Evolutionary conservation across 1,139 yeast species (phyloP).

Genomic region (Ogataea hybrid): DNA sequence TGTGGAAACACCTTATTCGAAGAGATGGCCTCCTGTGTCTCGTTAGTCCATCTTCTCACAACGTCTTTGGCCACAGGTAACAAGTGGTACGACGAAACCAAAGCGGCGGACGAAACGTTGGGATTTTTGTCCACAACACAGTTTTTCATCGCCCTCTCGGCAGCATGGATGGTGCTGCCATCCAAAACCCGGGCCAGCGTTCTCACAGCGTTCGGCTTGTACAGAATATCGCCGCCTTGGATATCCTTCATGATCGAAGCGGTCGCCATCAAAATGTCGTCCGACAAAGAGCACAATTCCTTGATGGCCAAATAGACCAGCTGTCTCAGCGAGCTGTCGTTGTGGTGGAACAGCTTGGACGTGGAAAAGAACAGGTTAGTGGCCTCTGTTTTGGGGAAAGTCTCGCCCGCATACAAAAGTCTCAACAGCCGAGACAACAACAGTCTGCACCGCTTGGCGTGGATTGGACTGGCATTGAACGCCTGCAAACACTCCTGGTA

Average conservation of each 20-base stretch:
- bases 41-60: conserved; percentile 90
- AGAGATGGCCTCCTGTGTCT: conserved; percentile 82
- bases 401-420: conserved; percentile 78
- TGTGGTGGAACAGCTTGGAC: conserved; percentile 92
- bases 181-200: conserved; percentile 89
- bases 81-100: conserved; percentile 85
- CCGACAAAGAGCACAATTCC: conserved; percentile 80
- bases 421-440: conserved; percentile 71
- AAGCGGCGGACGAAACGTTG: conserved; percentile 85
- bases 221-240: conserved; percentile 81
- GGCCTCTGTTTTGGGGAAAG: conserved; percentile 85
- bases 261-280: conserved; percentile 95
- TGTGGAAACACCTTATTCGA: conserved; percentile 68
- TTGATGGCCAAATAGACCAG: conserved; percentile 91
- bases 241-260: conserved; percentile 98
- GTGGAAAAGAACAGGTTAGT: conserved; percentile 91
- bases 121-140: conserved; percentile 93
- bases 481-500: conserved; percentile 94
- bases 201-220: conserved; percentile 93
- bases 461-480: conserved; percentile 89
- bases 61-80: conserved; percentile 89
- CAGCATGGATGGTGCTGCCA: conserved; percentile 88
- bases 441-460: conserved; percentile 81
- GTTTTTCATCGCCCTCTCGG: conserved; percentile 89
- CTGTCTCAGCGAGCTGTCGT: conserved; percentile 87